Percentiles rank a stretch among this genome's conserved stretches.
Conservation (phyloP, 2,329 filamentous ascomycete species). For the Beauveria scarabaeidicola region DNA sequence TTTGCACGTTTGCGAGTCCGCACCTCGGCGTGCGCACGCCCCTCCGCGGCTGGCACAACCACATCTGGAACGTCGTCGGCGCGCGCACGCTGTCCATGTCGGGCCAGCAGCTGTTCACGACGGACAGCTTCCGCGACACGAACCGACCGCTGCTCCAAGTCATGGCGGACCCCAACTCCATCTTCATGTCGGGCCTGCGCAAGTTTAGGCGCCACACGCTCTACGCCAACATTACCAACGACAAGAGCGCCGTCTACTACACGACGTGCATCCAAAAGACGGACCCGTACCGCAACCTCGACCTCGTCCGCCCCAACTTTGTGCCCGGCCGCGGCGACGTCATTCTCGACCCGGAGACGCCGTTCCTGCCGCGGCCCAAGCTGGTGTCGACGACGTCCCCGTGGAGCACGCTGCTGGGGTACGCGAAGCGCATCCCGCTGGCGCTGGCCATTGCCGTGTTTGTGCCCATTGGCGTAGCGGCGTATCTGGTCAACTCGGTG, state of each 20-base stretch:
- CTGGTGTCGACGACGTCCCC: slow-evolving; percentile 20
- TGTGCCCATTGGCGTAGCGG: slow-evolving; percentile 61
- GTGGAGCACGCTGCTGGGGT: slow-evolving; percentile 22
- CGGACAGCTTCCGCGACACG: slow-evolving; percentile 78
- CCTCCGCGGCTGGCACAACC: slow-evolving; percentile 54
- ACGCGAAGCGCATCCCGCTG: slow-evolving; percentile 51
- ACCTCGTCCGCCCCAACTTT: slow-evolving; percentile 63
- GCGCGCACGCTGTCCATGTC: slow-evolving; percentile 73
- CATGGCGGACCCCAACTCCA: slow-evolving; percentile 72
- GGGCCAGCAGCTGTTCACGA: slow-evolving; percentile 77
- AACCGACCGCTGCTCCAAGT: slow-evolving; percentile 71
- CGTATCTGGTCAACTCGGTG: slow-evolving; percentile 67
- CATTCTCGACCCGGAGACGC: slow-evolving; percentile 60
- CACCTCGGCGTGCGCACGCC: slow-evolving; percentile 71
- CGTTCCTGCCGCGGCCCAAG: slow-evolving; percentile 43
- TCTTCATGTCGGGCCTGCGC: slow-evolving; percentile 74
- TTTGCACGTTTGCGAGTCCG: slow-evolving; percentile 83
- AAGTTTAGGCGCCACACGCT: slow-evolving; percentile 68
- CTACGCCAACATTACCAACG: slow-evolving; percentile 84
- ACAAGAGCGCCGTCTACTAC: slow-evolving; percentile 73
- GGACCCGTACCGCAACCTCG: slow-evolving; percentile 66
- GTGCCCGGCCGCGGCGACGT: slow-evolving; percentile 65
- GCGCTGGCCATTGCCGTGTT: slow-evolving; percentile 58
- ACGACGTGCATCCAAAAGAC: slow-evolving; percentile 70
- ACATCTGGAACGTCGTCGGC: slow-evolving; percentile 75